Evolutionary conservation across 352 stramenopile species (phyloP), one percentile per base, ranked within the genome.

Genomic region (Aphanomyces stellatus): DNA sequence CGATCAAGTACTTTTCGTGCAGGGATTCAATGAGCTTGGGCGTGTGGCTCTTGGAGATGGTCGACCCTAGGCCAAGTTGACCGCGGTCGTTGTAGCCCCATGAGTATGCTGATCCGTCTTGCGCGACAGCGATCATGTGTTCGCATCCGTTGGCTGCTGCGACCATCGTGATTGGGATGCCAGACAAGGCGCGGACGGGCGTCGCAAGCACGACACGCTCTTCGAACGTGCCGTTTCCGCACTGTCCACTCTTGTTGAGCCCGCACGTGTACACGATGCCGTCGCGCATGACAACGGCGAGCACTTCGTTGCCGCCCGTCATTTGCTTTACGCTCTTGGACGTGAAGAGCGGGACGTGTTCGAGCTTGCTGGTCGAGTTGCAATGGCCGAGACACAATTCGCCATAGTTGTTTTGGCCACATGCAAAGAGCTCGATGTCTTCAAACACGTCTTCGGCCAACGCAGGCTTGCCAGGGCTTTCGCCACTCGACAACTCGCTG

Each of bases 41-140:
- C 0, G 87, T 93, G 73, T 93, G 85, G 53, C 80, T 90, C 69
- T 95, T 95, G 0, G 85, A 91, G 57, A 93, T 91, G 3, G 87
- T 93, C 11, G 82, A 91, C 0, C 87, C 85, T 19, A 93, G 73
- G 8, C 87, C 87, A 37, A 95, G 76, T 62, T 95, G 87, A 2
- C 87, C 87, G 42, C 85, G 79, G 53, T 95, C 87, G 55, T 95
- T 95, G 72, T 92, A 95, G 41, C 87, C 87, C 87, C 87, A 95
- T 0, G 87, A 88, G 70, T 91, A 95, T 2, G 90, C 85, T 13
- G 76, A 72, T 17, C 85, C 87, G 62, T 95, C 85, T 1, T 75
- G 68, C n/a, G 80, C 71, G 30, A 95, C 82, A 27, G 87, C 87
- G 22, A 95, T 63, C 87, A 95, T 95, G 67, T 95, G 87, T 51